A percentile compares a stretch with the other conserved stretches of the same genome.
Conservation (phyloP, 1,284 basidiomycete genomes). For the Termitomyces sp. region DNA sequence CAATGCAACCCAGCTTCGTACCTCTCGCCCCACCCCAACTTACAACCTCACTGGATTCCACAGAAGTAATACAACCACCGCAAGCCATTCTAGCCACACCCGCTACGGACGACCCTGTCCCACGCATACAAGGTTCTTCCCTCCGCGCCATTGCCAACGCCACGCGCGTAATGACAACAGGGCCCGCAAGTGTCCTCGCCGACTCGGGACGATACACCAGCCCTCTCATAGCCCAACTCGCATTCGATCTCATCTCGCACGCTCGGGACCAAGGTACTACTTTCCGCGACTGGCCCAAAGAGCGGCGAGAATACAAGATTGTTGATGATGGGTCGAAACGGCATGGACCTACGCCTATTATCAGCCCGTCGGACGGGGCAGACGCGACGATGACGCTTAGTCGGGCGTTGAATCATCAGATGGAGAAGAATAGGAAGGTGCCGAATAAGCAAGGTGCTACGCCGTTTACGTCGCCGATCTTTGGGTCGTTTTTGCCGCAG, state of each 20-base stretch:
- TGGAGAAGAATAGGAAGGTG: conserved; percentile 27
- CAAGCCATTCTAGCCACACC: conserved; percentile 16
- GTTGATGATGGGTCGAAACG: conserved; percentile 25
- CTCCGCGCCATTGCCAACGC: conserved; percentile 78
- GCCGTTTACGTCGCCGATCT: conserved; percentile 44
- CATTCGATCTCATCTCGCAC: conserved; percentile 66
- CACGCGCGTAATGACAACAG: conserved; percentile 84
- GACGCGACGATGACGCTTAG: conserved; percentile 44
- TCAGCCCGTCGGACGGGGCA: conserved; percentile 31
- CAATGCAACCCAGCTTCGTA: conserved; percentile 31
- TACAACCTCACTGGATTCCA: conserved; percentile 33
- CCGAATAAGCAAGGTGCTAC: conserved; percentile 20
- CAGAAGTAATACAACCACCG: conserved; percentile 16
- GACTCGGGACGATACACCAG: conserved; percentile 62
- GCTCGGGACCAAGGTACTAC: conserved; percentile 65
- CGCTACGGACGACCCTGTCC: conserved; percentile 23
- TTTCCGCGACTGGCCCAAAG: conserved; percentile 47
- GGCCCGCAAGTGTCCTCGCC: conserved; percentile 69
- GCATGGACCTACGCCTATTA: conserved; percentile 33
- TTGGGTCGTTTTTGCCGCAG: conserved; percentile 52
- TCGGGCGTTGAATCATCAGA: conserved; percentile 34
- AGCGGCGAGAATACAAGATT: conserved; percentile 34
- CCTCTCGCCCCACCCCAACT: conserved; percentile 41
- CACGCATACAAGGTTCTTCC: conserved; percentile 49
- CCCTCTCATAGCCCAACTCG: conserved; percentile 57